Conservation (phyloP, 805 yeast genomes). For the Priceomyces fermenticarens region DNA sequence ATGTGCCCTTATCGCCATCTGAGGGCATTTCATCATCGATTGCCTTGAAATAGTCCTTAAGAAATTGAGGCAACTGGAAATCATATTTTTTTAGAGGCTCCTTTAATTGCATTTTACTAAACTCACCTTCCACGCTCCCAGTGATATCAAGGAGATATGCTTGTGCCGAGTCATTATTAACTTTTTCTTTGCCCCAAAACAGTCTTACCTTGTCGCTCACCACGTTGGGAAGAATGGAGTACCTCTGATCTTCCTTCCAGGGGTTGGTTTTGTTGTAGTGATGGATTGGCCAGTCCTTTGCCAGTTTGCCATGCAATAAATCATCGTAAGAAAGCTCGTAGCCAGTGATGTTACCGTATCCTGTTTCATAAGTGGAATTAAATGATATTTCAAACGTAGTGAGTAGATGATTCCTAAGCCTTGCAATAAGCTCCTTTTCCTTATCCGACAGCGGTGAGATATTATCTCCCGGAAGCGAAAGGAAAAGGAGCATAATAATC, state of each 20-base stretch:
- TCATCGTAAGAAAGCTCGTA: conserved; percentile 64
- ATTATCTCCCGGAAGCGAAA: conserved; percentile 26
- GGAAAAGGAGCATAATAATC: conserved; percentile 32
- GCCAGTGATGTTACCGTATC: conserved; percentile 75
- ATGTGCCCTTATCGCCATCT: conserved; percentile 14
- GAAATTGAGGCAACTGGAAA: conserved; percentile 23
- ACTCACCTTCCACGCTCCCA: conserved; percentile 34
- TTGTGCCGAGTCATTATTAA: conserved; percentile 7
- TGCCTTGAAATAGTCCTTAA: conserved; percentile 26
- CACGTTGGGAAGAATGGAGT: conserved; percentile 58
- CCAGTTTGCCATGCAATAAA: conserved; percentile 40
- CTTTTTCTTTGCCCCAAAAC: conserved; percentile 48
- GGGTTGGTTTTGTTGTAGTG: conserved; percentile 38
- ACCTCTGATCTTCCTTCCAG: conserved; percentile 46
- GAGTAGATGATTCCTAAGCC: conserved; percentile 22
- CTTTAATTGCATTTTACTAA: conserved; percentile 10
- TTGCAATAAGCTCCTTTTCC: conserved; percentile 23
- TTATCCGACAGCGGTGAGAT: conserved; percentile 24
- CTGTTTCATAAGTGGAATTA: conserved; percentile 44
- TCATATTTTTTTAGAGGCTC: conserved; percentile 10
- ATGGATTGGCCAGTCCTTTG: conserved; percentile 59
- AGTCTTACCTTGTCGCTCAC: conserved; percentile 46
- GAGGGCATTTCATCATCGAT: conserved; percentile 19
- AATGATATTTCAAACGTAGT: conserved; percentile 21
- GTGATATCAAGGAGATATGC: conserved; percentile 35